Conservation (phyloP, 345 rosid genomes). For the Limnanthes douglasii region DNA sequence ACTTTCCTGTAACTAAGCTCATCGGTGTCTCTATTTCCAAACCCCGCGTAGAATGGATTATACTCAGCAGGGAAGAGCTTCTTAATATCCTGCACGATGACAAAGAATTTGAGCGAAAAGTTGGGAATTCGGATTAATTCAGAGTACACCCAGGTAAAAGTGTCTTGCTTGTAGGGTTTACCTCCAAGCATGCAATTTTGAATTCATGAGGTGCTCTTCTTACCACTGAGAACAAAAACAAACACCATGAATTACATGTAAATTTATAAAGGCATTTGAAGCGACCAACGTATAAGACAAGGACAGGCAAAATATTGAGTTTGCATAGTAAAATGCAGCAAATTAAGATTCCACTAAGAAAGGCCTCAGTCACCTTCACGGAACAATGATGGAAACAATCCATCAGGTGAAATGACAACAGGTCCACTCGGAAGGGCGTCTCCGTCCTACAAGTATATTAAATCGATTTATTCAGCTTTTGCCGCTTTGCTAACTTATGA, state of each 20-base stretch:
- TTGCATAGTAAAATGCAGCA: background rate
- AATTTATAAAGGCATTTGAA: conserved; percentile 6
- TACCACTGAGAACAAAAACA: too few species aligned
- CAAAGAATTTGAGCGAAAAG: too few species aligned
- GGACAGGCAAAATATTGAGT: too few species aligned
- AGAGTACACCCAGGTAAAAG: too few species aligned
- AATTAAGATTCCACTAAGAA: background rate
- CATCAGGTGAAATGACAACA: conserved; percentile 84
- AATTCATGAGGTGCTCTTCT: conserved; percentile 94
- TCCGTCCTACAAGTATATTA: conserved; percentile 47
- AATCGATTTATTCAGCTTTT: conserved; percentile 2
- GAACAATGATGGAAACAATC: conserved; percentile 73
- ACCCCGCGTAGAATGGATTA: conserved; percentile 93
- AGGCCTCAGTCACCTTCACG: conserved; percentile 56
- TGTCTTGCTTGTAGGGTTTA: too few species aligned
- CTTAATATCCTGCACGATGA: conserved; percentile 59
- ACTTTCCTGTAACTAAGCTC: conserved; percentile 83
- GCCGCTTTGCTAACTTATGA: background rate
- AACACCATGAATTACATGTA: too few species aligned
- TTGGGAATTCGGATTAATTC: too few species aligned
- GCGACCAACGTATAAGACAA: background rate
- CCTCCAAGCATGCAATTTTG: conserved; percentile 93
- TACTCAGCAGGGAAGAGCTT: conserved; percentile 74
- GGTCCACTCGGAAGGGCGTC: conserved; percentile 82
- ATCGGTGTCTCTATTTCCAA: conserved; percentile 86